phyloP scores from a whole-genome alignment of 208 protist genomes.

The Trypanosoma cruzi region DNA sequence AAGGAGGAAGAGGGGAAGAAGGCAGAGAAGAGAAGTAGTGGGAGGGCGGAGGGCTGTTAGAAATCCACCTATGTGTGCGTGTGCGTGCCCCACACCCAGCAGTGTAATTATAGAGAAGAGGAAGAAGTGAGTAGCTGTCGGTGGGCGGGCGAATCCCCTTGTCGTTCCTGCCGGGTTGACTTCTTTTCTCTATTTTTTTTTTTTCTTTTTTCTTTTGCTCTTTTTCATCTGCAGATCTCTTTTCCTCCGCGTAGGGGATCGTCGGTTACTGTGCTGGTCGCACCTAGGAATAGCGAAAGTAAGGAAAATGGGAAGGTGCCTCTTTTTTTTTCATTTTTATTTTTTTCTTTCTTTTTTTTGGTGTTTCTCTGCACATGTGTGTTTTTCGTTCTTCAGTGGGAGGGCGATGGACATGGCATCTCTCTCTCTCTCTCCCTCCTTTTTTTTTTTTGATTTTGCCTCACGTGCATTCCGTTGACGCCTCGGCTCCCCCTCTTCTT shows the following conservation, averaged over 20 bases:
- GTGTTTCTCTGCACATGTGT: neutral
- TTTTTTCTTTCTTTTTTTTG: neutral
- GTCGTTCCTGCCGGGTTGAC: neutral
- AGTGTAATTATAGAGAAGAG: neutral
- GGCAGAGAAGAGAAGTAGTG: neutral
- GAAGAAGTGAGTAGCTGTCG: neutral
- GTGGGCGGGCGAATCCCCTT: neutral
- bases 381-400: neutral
- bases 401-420: neutral
- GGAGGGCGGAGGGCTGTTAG: neutral
- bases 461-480: neutral
- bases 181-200: neutral
- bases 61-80: neutral
- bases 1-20: neutral
- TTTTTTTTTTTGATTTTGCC: neutral
- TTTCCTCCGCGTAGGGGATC: constrained; percentile 9
- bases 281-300: constrained; percentile 5
- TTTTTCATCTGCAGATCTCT: neutral
- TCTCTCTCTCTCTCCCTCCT: neutral
- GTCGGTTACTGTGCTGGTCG: neutral
- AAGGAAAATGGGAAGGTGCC: neutral
- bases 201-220: constrained; percentile 16
- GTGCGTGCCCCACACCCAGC: neutral
- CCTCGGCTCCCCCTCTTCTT: constrained; percentile 4
- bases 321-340: neutral